Conservation (phyloP, 2,329 filamentous ascomycete species). For the Colletotrichum sublineola region DNA sequence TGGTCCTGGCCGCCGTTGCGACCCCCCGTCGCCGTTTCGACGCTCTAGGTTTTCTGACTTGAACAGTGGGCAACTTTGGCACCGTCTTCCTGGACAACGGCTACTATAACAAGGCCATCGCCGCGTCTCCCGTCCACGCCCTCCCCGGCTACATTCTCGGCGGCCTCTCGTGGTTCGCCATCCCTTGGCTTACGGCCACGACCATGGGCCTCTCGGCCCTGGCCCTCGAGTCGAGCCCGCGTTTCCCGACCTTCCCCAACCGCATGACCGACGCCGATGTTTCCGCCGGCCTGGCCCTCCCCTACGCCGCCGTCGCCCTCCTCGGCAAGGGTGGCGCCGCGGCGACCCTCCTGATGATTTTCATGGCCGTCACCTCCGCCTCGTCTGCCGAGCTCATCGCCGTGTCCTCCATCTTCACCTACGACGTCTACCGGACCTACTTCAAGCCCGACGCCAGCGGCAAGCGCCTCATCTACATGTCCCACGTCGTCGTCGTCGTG, state of each 20-base stretch:
- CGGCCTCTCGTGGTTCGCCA: constrained; percentile 85
- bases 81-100: constrained; percentile 84
- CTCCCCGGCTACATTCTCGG: constrained; percentile 83
- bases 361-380: constrained; percentile 86
- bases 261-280: constrained; percentile 80
- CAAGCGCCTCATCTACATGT: constrained; percentile 83
- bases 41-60: constrained; percentile 55
- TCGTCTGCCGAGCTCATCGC: constrained; percentile 85
- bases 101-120: constrained; percentile 89
- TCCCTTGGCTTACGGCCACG: constrained; percentile 85
- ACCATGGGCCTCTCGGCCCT: constrained; percentile 84
- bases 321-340: constrained; percentile 82
- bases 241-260: constrained; percentile 75
- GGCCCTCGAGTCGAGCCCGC: constrained; percentile 77
- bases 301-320: constrained; percentile 82
- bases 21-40: not conserved
- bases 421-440: constrained; percentile 90
- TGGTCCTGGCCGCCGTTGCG: not conserved
- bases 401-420: constrained; percentile 87
- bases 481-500: constrained; percentile 75
- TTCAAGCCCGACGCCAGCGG: constrained; percentile 83
- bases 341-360: constrained; percentile 80
- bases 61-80: constrained; percentile 74
- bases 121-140: constrained; percentile 81
- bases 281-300: constrained; percentile 80